Conservation (phyloP, 805 yeast species). For the Saitoella complicata region DNA sequence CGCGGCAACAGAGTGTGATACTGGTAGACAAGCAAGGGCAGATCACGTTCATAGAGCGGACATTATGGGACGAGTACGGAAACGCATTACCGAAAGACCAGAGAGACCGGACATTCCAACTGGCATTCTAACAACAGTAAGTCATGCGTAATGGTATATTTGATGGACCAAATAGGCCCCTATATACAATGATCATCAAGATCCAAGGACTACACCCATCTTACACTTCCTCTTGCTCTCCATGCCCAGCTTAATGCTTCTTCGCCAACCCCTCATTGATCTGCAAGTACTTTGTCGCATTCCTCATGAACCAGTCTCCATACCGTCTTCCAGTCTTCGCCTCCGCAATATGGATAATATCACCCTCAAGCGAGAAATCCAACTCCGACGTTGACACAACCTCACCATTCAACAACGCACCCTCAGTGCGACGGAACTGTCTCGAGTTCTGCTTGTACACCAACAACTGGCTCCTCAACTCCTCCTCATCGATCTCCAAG, state of each 20-base stretch:
- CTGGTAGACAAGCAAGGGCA: conserved; percentile 36
- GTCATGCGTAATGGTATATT: too few species aligned
- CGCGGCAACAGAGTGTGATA: conserved; percentile 72
- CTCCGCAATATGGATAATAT: conserved; percentile 29
- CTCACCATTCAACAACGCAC: conserved; percentile 27
- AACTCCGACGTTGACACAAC: conserved; percentile 27
- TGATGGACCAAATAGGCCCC: conserved; percentile 21
- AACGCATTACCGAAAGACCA: neutral
- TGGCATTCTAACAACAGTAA: too few species aligned
- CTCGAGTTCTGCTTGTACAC: conserved; percentile 29
- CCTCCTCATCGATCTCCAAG: conserved; percentile 23
- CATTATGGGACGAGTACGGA: conserved; percentile 15
- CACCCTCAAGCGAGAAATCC: conserved; percentile 28
- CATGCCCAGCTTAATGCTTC: conserved; percentile 16
- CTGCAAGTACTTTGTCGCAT: conserved; percentile 27
- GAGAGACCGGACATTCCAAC: neutral
- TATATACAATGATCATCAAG: conserved; percentile 11
- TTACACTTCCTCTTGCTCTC: conserved; percentile 16
- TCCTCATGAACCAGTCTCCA: conserved; percentile 36
- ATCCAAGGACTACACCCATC: too few species aligned
- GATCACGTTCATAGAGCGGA: conserved; percentile 48
- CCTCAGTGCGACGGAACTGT: conserved; percentile 30
- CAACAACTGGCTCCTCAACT: conserved; percentile 25
- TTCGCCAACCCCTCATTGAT: neutral
- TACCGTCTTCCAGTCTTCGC: conserved; percentile 30